Evolutionary conservation across 805 yeast genomes (phyloP), one percentile per base, ranked within the genome.

Genomic region (Saccharomycopsis vini): DNA sequence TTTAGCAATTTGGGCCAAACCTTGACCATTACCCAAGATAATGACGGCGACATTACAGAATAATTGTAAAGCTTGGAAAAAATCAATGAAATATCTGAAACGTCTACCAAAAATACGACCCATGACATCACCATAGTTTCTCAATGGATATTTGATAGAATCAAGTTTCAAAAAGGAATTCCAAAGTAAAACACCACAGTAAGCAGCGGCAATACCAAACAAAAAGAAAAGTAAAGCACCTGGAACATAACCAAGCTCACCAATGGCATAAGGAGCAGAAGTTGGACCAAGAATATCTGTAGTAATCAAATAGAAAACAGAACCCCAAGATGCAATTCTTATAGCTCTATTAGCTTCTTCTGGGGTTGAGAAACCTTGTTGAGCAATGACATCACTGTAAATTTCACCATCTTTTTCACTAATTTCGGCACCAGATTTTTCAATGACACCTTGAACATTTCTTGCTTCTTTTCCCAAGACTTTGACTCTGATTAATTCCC

Each of bases 201-300:
- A 57, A 16, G 67, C 69, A 21, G 74, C 73, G 45, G 56, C 51
- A 19, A 60, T 45, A 42, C 73, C 73, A 40, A 70, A 64, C 4
- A 65, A 52, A 33, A 67, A 54, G 53, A 60, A 70, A 7, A 69
- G 54, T 23, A 68, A 60, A 42, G 63, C 54, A 29, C 75, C 74
- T 16, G 72, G 72, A 20, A 64, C 73, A 45, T 59, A 67, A 3
- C 74, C 74, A 45, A 69, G 55, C 45, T 65, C 64, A 9, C 68
- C 53, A 42, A 69, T 57, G 10, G 73, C 68, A 49, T 66, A 68
- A 3, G 73, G 74, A 18, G 74, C 72, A 39, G 63, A 58, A 10
- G 66, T 57, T 16, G 74, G 75, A 21, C 74, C 75, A 33, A 68
- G 58, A 40, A 69, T 68, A 57, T 69, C 74, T 5, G 73, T 68